Evolutionary conservation across 2,329 filamentous ascomycete genomes (phyloP).

Genomic region (Pseudogymnoascus sp.): DNA sequence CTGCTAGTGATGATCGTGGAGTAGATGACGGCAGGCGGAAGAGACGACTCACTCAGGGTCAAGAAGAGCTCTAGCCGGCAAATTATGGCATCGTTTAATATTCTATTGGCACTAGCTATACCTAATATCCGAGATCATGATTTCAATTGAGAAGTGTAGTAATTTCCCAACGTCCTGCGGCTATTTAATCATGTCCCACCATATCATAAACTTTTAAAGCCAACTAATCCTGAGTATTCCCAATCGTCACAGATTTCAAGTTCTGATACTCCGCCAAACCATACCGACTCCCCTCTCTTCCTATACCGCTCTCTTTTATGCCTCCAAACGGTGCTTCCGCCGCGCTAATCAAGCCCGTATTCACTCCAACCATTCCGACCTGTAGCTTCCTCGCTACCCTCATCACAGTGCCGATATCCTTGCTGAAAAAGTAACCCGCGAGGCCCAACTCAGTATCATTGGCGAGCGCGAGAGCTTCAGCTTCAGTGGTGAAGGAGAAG

Average conservation of each 20-base stretch:
- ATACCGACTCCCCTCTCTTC: slow-evolving; percentile 68
- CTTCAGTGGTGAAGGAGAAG: slow-evolving; percentile 57
- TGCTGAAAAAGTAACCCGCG: slow-evolving; percentile 61
- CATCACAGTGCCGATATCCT: slow-evolving; percentile 58
- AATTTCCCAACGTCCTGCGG: background rate
- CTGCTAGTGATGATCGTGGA: background rate
- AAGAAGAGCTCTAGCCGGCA: background rate
- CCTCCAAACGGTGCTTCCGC: slow-evolving; percentile 53
- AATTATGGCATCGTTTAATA: background rate
- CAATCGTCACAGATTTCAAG: slow-evolving; percentile 53
- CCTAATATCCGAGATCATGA: background rate
- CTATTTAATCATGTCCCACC: background rate
- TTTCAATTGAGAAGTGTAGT: background rate
- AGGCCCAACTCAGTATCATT: slow-evolving; percentile 56
- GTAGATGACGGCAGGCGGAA: slow-evolving; percentile 6
- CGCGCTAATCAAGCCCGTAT: slow-evolving; percentile 40
- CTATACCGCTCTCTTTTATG: slow-evolving; percentile 75
- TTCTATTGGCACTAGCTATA: background rate
- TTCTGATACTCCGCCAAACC: slow-evolving; percentile 68
- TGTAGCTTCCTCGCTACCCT: slow-evolving; percentile 58
- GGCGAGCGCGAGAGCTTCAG: slow-evolving; percentile 50
- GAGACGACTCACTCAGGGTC: slow-evolving; percentile 7
- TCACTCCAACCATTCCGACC: slow-evolving; percentile 62
- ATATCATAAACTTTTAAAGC: background rate
- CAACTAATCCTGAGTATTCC: background rate